Percentiles rank a stretch among this genome's conserved stretches.
phyloP scores from a whole-genome alignment of 2,329 filamentous ascomycete genomes.

The Pestalotiopsis sp. region DNA sequence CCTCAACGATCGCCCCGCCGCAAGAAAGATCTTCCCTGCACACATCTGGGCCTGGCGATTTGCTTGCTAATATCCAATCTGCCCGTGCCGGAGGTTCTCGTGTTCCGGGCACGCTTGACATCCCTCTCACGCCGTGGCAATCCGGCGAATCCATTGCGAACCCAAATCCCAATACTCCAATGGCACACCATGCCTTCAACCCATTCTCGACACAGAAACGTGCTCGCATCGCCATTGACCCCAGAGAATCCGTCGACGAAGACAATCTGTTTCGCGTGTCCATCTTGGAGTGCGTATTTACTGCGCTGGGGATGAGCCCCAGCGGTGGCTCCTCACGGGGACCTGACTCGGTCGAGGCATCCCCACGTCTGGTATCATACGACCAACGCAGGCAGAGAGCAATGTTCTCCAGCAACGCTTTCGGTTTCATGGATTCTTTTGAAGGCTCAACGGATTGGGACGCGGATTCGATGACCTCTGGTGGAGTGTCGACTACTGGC shows the following conservation, averaged over 20 bases:
- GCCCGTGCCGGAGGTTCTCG: slow-evolving; percentile 61
- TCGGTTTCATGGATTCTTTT: slow-evolving; percentile 87
- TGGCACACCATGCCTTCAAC: slow-evolving; percentile 55
- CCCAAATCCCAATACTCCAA: slow-evolving; percentile 40
- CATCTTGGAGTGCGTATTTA: slow-evolving; percentile 94
- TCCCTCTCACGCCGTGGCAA: slow-evolving; percentile 17
- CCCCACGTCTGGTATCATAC: slow-evolving; percentile 81
- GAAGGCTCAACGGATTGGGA: slow-evolving; percentile 80
- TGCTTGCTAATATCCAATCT: slow-evolving; percentile 77
- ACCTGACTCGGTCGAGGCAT: slow-evolving; percentile 78
- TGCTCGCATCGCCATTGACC: slow-evolving; percentile 58
- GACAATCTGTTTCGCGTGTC: slow-evolving; percentile 87
- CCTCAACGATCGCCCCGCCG: slow-evolving; percentile 41
- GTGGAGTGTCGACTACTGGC: slow-evolving; percentile 61
- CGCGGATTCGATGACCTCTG: slow-evolving; percentile 80
- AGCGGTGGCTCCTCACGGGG: slow-evolving; percentile 64
- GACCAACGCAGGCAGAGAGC: slow-evolving; percentile 82
- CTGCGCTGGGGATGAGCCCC: slow-evolving; percentile 81
- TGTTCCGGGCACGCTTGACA: slow-evolving; percentile 28
- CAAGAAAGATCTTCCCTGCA: slow-evolving; percentile 45
- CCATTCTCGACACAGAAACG: slow-evolving; percentile 58
- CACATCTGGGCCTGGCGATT: slow-evolving; percentile 72
- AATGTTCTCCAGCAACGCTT: slow-evolving; percentile 78
- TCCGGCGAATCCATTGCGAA: slow-evolving; percentile 19
- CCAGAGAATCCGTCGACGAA: slow-evolving; percentile 83